A percentile compares a stretch with the other conserved stretches of the same genome.
These are phyloP conservation scores for Rutstroemia sydowiana DNA, from an alignment of 2,329 filamentous ascomycete species.

Conservation along the genomic window DNA sequence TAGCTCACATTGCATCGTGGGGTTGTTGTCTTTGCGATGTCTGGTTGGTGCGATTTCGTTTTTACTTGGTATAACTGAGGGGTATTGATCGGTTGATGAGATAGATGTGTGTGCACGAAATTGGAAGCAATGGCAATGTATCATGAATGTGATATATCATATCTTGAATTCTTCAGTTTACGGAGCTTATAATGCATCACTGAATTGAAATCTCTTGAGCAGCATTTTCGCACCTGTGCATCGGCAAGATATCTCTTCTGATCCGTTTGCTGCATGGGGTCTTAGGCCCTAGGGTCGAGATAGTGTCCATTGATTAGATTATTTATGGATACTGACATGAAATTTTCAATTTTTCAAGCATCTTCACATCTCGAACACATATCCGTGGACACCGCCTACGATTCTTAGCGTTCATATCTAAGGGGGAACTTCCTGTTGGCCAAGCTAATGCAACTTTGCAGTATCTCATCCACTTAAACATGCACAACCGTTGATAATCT, in stretches of 20 bases:
- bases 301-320: neutral
- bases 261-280: neutral
- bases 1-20: neutral
- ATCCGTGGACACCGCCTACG: too few species aligned
- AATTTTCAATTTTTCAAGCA: neutral
- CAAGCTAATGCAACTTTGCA: too few species aligned
- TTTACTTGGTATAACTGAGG: neutral
- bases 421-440: too few species aligned
- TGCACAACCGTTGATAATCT: too few species aligned
- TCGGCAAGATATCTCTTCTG: neutral
- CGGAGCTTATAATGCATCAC: neutral
- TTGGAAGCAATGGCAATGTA: too few species aligned
- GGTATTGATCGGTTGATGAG: too few species aligned
- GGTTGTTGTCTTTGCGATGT: neutral
- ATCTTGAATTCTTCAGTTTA: neutral
- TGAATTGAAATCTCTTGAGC: neutral
- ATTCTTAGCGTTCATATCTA: too few species aligned
- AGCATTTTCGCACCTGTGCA: neutral
- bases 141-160: neutral
- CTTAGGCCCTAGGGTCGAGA: neutral
- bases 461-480: too few species aligned
- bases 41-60: neutral
- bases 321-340: neutral
- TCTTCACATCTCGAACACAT: too few species aligned
- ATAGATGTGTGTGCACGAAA: too few species aligned